Evolutionary conservation across 805 yeast species (phyloP).

Genomic region (Candida gorgasii): DNA sequence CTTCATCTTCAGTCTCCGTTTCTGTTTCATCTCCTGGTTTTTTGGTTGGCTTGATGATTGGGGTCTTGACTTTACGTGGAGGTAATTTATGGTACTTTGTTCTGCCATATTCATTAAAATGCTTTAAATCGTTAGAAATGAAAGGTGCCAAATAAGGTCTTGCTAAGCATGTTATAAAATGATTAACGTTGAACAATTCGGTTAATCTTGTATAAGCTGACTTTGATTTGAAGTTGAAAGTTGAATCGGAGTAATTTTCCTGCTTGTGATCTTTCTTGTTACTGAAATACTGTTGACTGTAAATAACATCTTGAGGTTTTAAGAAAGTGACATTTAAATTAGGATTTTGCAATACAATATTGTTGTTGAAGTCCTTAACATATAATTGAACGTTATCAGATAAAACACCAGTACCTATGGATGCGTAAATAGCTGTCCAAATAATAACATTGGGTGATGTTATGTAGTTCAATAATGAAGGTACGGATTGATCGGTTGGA

Average conservation of each 20-base stretch:
- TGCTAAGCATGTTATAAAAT: slow-evolving; percentile 86
- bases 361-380: slow-evolving; percentile 63
- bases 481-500: slow-evolving; percentile 70
- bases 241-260: slow-evolving; percentile 16
- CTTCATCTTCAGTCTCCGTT: slow-evolving; percentile 32
- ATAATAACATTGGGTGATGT: slow-evolving; percentile 92
- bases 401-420: slow-evolving; percentile 71
- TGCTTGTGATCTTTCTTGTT: slow-evolving; percentile 15
- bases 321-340: slow-evolving; percentile 45
- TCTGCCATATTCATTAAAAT: slow-evolving; percentile 49
- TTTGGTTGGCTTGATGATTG: neutral
- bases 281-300: slow-evolving; percentile 44
- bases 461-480: slow-evolving; percentile 78
- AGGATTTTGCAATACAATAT: slow-evolving; percentile 50
- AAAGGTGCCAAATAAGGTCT: slow-evolving; percentile 93
- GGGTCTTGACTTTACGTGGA: slow-evolving; percentile 5
- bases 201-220: slow-evolving; percentile 84
- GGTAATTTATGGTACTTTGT: slow-evolving; percentile 21
- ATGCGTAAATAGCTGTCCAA: slow-evolving; percentile 87
- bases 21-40: slow-evolving; percentile 17
- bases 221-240: slow-evolving; percentile 29
- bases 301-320: slow-evolving; percentile 47
- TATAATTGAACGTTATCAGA: slow-evolving; percentile 55
- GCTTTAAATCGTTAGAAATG: slow-evolving; percentile 78
- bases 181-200: slow-evolving; percentile 92